These are phyloP conservation scores for Mycena galopus DNA, from an alignment of 768 basidiomycete species.

Conservation along the genomic window DNA sequence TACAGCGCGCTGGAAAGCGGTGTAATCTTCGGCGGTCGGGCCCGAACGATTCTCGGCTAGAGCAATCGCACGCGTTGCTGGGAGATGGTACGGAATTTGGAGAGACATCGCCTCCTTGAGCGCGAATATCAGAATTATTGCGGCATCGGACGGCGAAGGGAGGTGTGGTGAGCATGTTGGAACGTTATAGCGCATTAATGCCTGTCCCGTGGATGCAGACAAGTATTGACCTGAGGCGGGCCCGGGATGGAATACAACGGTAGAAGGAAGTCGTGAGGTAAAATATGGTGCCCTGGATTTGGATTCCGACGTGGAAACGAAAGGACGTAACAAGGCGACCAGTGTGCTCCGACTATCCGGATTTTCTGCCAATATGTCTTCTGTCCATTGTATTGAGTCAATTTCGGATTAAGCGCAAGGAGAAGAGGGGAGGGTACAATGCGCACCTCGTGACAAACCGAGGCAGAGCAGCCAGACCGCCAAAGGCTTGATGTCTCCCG, in stretches of 20 bases:
- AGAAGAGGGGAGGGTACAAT: neutral
- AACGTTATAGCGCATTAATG: conserved; percentile 17
- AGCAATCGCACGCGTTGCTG: conserved; percentile 60
- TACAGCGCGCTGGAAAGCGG: conserved; percentile 52
- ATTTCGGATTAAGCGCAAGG: conserved; percentile 22
- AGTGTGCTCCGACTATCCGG: conserved; percentile 56
- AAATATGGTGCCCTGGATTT: conserved; percentile 43
- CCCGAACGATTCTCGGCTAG: conserved; percentile 58
- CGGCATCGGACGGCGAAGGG: conserved; percentile 52
- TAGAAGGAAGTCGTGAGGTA: conserved; percentile 38
- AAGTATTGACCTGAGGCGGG: neutral
- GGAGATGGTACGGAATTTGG: conserved; percentile 64
- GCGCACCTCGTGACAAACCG: conserved; percentile 55
- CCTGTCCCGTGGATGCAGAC: neutral
- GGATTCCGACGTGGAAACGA: conserved; percentile 44
- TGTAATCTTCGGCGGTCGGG: conserved; percentile 68
- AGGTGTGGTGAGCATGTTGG: conserved; percentile 19
- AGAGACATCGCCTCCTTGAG: conserved; percentile 61
- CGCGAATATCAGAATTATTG: conserved; percentile 67
- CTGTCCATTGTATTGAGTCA: conserved; percentile 44
- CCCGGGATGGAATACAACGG: conserved; percentile 26
- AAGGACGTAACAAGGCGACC: conserved; percentile 57
- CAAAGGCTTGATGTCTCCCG: conserved; percentile 44
- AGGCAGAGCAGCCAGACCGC: conserved; percentile 58
- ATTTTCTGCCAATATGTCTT: conserved; percentile 53